A percentile compares a stretch with the other conserved stretches of the same genome.
Conservation (phyloP, 495 filamentous ascomycete species). For the Talaromyces liani region DNA sequence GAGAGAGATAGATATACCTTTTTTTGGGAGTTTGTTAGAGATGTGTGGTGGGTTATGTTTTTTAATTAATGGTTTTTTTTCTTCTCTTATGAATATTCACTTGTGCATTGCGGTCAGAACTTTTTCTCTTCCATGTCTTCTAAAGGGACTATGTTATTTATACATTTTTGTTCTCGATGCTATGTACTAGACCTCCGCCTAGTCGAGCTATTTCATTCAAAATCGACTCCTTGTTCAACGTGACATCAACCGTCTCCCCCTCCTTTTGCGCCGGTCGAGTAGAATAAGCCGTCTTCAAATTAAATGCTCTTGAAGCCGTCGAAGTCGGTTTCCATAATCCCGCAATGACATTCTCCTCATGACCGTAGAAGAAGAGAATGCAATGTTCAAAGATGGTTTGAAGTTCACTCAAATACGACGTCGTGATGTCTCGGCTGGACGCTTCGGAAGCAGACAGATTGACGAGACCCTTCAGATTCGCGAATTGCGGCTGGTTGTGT, state of each 20-base stretch:
- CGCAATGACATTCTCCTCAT: constrained; percentile 49
- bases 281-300: constrained; percentile 59
- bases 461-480: constrained; percentile 20
- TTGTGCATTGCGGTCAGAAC: background rate
- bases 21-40: background rate
- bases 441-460: constrained; percentile 15
- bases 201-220: constrained; percentile 66
- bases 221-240: constrained; percentile 65
- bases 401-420: constrained; percentile 51
- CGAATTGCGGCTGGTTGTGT: constrained; percentile 25
- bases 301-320: constrained; percentile 47
- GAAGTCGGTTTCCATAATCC: constrained; percentile 76
- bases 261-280: constrained; percentile 44
- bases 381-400: constrained; percentile 51
- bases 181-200: constrained; percentile 35
- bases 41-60: background rate
- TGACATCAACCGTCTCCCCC: constrained; percentile 29
- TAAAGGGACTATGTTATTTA: background rate
- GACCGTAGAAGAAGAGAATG: constrained; percentile 68
- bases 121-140: background rate
- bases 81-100: background rate
- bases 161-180: constrained; percentile 23
- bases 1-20: background rate
- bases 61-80: background rate
- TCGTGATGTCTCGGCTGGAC: constrained; percentile 19